Base-by-base conservation (phyloP, 345 rosid genomes). In the Eucalyptus marginata region DNA sequence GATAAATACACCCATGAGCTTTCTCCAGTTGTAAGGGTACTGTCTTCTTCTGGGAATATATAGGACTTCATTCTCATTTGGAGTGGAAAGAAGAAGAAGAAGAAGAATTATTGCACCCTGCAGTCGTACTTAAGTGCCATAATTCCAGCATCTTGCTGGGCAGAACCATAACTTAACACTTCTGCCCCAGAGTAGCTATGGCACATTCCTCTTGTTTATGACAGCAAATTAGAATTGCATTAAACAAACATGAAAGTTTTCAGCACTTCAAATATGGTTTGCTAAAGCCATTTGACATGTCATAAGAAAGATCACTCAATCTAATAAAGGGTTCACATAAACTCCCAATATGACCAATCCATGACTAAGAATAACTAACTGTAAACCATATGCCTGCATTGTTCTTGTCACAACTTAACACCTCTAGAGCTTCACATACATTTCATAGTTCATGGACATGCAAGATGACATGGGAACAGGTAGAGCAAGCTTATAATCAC, bases 401-500 rank as follows among this genome's bases (percentile, higher is more conserved):
- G 83, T 76, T 76, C 83, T 40, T 24, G 29, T 76, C 83, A 36
- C 47, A 24, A 20, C 46, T 76, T 40, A 76, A 40, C 47, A 40
- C 47, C 46, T 76, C 83, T 76, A 20, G 20, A 76, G 81, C 81
- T 71, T 36, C 46, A 71, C 25, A 36, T 9, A 71, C 83, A 76
- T 40, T 40, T 40, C 83, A 76, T 40, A 40, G 62, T 10, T 7
- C 29, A 49, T 51, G 13, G 62, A 86, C 36, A 51, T n/a, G 46
- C 62, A 50, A 10, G 43, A n/a, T n/a, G 64, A 58, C 83, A 40
- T 20, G 83, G 83, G 29, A 76, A 76, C 29, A 52, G 18, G 87
- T 5, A 86, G 25, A 20, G 62, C 27, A 86, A 52, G 7, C 36
- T 86, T 27, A 51, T 58, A 86, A 64, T 89, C 88, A 97, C 97